Evolutionary conservation across 257 asterid genomes (phyloP).

Genomic region (Gentiana straminea): DNA sequence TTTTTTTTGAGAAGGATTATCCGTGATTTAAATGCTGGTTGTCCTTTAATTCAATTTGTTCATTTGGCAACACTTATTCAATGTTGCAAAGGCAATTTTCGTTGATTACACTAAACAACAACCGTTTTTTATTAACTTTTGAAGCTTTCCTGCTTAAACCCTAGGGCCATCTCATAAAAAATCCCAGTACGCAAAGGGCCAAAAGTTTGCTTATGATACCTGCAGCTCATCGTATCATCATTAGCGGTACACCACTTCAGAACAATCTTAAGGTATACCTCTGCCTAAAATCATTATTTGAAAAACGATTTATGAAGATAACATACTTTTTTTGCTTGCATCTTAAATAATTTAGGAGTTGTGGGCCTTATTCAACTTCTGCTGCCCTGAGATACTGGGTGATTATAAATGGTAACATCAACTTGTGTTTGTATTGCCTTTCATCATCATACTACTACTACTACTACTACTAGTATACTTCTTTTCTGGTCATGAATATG

Average conservation of each 20-base stretch:
- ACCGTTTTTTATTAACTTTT: neutral
- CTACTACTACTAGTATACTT: neutral
- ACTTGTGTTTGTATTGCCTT: conserved; percentile 6
- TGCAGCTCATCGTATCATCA: conserved; percentile 71
- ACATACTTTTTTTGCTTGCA: conserved; percentile 3
- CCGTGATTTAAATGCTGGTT: too few species aligned
- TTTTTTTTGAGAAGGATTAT: too few species aligned
- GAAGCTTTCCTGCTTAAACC: conserved; percentile 9
- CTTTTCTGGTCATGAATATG: too few species aligned
- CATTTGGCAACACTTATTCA: too few species aligned
- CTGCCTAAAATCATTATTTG: conserved; percentile 1
- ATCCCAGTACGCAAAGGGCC: conserved; percentile 97
- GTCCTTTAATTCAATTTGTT: too few species aligned
- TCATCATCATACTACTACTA: neutral
- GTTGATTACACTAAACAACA: too few species aligned
- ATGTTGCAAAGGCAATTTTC: too few species aligned
- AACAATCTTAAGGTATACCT: conserved; percentile 81
- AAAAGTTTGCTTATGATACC: conserved; percentile 91
- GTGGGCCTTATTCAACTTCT: conserved; percentile 90
- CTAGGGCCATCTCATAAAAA: conserved; percentile 95
- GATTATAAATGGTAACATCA: conserved; percentile 65
- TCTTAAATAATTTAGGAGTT: conserved; percentile 43
- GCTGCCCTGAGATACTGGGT: conserved; percentile 85
- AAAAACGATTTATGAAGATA: conserved; percentile 4
- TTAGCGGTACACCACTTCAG: conserved; percentile 97